These are phyloP conservation scores for Arthrocladium fulminans DNA, from an alignment of 2,329 filamentous ascomycete genomes.

Conservation along the genomic window DNA sequence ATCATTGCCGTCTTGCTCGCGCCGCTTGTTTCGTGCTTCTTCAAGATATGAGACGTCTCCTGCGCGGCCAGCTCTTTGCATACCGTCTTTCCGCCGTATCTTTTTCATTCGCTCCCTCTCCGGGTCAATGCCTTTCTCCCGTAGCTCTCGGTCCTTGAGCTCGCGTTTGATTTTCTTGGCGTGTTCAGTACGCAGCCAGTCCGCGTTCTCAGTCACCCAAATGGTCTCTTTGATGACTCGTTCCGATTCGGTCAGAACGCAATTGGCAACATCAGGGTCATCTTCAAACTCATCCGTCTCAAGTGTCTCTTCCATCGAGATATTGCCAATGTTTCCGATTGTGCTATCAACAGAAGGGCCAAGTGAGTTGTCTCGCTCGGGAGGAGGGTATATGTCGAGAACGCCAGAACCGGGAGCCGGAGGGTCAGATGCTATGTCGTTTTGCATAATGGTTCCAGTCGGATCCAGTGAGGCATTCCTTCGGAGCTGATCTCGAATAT, in stretches of 20 bases:
- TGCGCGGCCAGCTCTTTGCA: slow-evolving; percentile 37
- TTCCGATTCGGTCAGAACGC: slow-evolving; percentile 64
- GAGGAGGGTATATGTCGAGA: slow-evolving; percentile 1
- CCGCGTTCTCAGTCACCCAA: slow-evolving; percentile 91
- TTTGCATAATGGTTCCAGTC: slow-evolving; percentile 1
- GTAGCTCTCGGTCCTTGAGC: slow-evolving; percentile 44
- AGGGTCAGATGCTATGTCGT: neutral
- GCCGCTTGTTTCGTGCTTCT: slow-evolving; percentile 46
- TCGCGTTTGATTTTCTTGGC: slow-evolving; percentile 71
- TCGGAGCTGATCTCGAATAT: slow-evolving; percentile 59
- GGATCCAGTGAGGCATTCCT: slow-evolving; percentile 16
- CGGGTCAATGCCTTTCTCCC: slow-evolving; percentile 28
- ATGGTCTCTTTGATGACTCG: slow-evolving; percentile 77
- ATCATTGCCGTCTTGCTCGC: slow-evolving; percentile 33
- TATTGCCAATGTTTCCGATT: slow-evolving; percentile 16
- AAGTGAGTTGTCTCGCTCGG: neutral
- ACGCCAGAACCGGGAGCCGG: slow-evolving; percentile 3
- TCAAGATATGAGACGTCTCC: slow-evolving; percentile 40
- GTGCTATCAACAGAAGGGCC: slow-evolving; percentile 18
- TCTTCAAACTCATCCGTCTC: slow-evolving; percentile 66
- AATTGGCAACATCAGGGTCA: slow-evolving; percentile 78
- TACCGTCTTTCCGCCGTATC: slow-evolving; percentile 39
- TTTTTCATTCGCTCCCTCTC: slow-evolving; percentile 22
- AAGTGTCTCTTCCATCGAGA: slow-evolving; percentile 12
- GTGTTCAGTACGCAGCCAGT: slow-evolving; percentile 81